Percentiles rank a stretch among this genome's conserved stretches.
phyloP scores from a whole-genome alignment of 139 green algal genomes.

The Pseudopediastrum boryanum region DNA sequence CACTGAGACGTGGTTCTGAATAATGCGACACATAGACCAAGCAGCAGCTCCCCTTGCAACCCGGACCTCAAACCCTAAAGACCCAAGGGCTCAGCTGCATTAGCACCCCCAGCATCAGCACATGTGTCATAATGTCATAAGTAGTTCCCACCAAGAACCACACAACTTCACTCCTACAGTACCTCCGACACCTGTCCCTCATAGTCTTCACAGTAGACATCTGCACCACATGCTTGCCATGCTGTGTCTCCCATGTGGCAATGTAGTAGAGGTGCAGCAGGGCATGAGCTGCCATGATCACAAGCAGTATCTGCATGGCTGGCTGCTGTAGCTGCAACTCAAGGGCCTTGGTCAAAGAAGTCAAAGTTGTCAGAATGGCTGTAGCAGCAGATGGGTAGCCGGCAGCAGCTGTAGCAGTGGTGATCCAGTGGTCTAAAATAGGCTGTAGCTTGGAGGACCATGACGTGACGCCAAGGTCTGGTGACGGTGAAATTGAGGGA shows the following conservation, averaged over 20 bases:
- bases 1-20: too few species aligned
- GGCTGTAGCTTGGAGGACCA: too few species aligned
- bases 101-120: constrained; percentile 5
- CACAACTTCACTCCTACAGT: background rate
- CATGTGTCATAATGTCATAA: constrained; percentile 28
- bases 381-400: constrained; percentile 2
- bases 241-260: background rate
- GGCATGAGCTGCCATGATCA: background rate
- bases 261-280: constrained; percentile 33
- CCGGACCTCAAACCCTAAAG: too few species aligned
- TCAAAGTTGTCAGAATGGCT: too few species aligned
- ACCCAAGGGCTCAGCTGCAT: too few species aligned
- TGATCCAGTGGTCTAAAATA: too few species aligned
- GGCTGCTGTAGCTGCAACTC: background rate
- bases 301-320: constrained; percentile 5
- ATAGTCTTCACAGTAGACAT: constrained; percentile 29
- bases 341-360: too few species aligned
- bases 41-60: too few species aligned
- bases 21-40: too few species aligned
- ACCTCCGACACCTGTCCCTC: constrained; percentile 13
- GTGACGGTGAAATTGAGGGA: too few species aligned
- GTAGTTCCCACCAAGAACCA: constrained; percentile 28
- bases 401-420: background rate
- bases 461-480: too few species aligned
- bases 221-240: constrained; percentile 7